Evolutionary conservation across 768 basidiomycete genomes (phyloP), one percentile per base, ranked within the genome.

Genomic region (Boletales sp.): DNA sequence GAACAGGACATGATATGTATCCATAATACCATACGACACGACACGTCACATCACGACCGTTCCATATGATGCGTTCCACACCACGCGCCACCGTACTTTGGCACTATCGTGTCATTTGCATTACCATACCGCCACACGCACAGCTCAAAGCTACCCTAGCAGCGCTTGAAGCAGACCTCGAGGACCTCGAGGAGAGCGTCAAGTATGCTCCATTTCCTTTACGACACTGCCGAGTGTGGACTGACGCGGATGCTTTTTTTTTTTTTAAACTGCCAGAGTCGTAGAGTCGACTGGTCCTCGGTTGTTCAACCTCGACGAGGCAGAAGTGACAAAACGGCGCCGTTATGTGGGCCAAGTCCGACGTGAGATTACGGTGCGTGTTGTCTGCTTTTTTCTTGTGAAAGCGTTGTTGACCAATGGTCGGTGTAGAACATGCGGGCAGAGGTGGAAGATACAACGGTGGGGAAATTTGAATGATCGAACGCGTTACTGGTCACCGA

Each of bases 161-260:
- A 1, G 71, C 85, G 2, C 72, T 97, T 24, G 90, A 94, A 62
- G 86, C 87, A 0, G 94, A 97, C 70, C 65, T 95, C 19, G 90
- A 93, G 52, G 93, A 93, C 64, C 71, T 98, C n/a, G 94, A 97
- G 43, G 91, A 92, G 62, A 93, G 90, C 61, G 94, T 98, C 39
- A 85, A 82, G 90, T 90, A 66, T 55, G 79, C 1, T 19, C 13
- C 13, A 15, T n/a, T 13, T 14, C 6, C 8, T 15, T 14, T 40
- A 29, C 35, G 21, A 15, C 24, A 12, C 24, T 12, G 17, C 17
- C 43, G 19, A 32, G 43, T 43, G 43, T 43, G 18, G 8, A 21
- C 39, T 47, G 30, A 47, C 30, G 31, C 18, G 21, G 21, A 21
- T 4, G 21, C 21, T 2, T 21, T 21, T 21, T 21, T 21, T 21